Base-by-base conservation (phyloP, 1,139 yeast genomes). In the Geotrichum aggregatum region DNA sequence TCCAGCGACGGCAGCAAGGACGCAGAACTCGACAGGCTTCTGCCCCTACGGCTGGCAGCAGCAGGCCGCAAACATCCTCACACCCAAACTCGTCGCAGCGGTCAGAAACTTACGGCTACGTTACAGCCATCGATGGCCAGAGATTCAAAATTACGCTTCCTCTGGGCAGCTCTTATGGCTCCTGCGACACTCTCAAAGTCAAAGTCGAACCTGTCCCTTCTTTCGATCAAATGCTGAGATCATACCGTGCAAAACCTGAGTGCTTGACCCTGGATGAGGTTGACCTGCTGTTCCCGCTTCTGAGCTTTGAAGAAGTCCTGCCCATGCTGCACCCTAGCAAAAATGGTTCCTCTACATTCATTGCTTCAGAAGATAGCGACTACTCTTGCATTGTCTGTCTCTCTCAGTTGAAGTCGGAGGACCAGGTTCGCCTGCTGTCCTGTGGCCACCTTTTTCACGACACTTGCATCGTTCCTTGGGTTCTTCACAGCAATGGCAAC, bases 251-350 rank as follows among this genome's bases (percentile, higher is more conserved):
- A 30, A 45, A 45, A 42, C 49, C 49, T 13, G 28, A 45, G 19
- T 45, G 49, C 13, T 34, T 45, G 21, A 45, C 49, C n/a, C 26
- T 45, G 26, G 36, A 45, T 11, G 49, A 45, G 19, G 36, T 45
- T 11, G 49, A 45, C 36, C 36, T n/a, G 16, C 35, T 45, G 7
- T 45, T 45, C 14, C 26, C 36, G 2, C 28, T 36, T 2, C 36
- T 36, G 2, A 26, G 8, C 10, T 26, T 28, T n/a, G 14, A n/a
- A 10, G 36, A 36, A 8, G 3, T 18, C 18, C 28, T 45, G 8
- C 41, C 41, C 3, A 19, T n/a, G 2, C 13, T 34, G 2, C 39
- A 43, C 10, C 16, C 13, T 22, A 13, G 13, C 14, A 6, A 7
- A 13, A 21, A 18, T 21, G 28, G 31, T 14, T 24, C 28, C 28